Conservation (phyloP, 2,329 filamentous ascomycete genomes). For the Blastomyces percursus region DNA sequence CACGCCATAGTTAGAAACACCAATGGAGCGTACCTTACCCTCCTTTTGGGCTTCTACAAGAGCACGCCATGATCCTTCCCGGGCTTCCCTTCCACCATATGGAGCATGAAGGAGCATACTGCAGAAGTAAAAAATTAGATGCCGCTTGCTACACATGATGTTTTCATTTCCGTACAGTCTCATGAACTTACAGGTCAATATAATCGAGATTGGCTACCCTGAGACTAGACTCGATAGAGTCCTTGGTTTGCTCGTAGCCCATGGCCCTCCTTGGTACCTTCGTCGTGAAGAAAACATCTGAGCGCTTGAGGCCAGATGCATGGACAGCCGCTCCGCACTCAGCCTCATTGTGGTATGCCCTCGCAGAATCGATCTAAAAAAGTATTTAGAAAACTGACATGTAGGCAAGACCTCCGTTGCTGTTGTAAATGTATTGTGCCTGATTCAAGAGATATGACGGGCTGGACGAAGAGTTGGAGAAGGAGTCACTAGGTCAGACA, state of each 20-base stretch:
- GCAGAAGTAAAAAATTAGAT: background rate
- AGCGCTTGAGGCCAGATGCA: constrained; percentile 42
- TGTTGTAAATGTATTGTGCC: background rate
- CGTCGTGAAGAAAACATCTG: constrained; percentile 51
- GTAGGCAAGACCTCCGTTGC: background rate
- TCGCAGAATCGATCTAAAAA: constrained; percentile 46
- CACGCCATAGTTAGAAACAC: constrained; percentile 33
- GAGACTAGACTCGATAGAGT: constrained; percentile 53
- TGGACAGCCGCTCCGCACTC: constrained; percentile 44
- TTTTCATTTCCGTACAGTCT: background rate
- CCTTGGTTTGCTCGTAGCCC: constrained; percentile 55
- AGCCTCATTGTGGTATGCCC: constrained; percentile 48
- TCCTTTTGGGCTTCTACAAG: constrained; percentile 31
- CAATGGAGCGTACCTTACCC: constrained; percentile 29
- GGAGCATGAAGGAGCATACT: constrained; percentile 33
- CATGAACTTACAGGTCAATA: constrained; percentile 47
- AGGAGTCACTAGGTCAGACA: constrained; percentile 10
- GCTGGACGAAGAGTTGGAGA: background rate
- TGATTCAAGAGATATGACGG: background rate
- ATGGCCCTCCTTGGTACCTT: constrained; percentile 45
- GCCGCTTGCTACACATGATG: background rate
- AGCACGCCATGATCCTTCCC: constrained; percentile 32
- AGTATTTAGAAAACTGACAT: background rate
- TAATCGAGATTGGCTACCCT: constrained; percentile 52
- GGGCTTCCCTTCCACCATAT: constrained; percentile 28